Base-by-base conservation (phyloP, 176 grass and related monocot species). In the Bolboschoenus planiculmis region DNA sequence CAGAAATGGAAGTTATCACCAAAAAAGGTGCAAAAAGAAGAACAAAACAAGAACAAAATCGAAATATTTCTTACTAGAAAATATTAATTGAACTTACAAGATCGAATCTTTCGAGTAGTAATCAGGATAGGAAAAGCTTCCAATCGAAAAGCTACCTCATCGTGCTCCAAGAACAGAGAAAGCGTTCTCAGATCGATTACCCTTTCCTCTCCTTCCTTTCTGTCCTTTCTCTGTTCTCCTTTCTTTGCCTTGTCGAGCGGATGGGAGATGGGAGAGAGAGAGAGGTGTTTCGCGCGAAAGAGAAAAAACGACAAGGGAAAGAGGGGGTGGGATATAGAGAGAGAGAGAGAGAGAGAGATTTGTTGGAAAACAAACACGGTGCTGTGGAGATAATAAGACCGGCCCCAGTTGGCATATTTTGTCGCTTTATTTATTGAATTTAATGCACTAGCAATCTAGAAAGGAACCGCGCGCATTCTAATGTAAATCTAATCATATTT, bases 321-420 rank as follows among this genome's bases (percentile, higher is more conserved):
- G 34, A 5, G 11, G 37, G 4, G 14, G 15, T 30, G 31, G 2
- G 20, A 16, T 7, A 3, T 7, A 48, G 3, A 5, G 29, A 15
- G 60, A 34, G 5, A 33, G 60, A 34, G 5, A 18, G 1, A 23
- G 9, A 31, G 72, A 75, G 23, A 7, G 71, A 75, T 76, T 50
- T 26, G 72, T 44, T 72, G 44, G 44, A 76, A 76, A 29, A 20
- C 26, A 76, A 14, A 33, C 44, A 14, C 44, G 42, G 26, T 76
- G 44, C 44, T 51, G 71, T 2, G 23, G 14, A 30, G 71, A 31
- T 50, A 51, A 76, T 51, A 76, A 33, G 26, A 6, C 72, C 44
- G 43, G 72, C 14, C 72, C 44, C 70, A 75, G 70, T 76, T 51
- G 26, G 44, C 72, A 16, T 75, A 29, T 16, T 75, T 75, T 48